Base-by-base conservation (phyloP, 2,329 filamentous ascomycete genomes). In the Colletotrichum ledebouriae region DNA sequence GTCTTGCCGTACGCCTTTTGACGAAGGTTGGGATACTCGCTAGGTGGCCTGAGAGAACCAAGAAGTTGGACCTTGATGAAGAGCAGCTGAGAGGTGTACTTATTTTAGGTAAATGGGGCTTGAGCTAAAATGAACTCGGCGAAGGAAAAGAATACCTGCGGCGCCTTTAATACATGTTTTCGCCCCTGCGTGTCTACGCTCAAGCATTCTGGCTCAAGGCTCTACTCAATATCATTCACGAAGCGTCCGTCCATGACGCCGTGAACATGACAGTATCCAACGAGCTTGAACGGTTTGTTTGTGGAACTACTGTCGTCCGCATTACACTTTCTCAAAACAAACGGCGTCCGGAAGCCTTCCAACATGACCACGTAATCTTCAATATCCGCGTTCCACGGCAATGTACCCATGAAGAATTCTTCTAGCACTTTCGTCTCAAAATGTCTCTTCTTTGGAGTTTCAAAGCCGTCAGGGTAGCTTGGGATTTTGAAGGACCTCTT, bases 331-430 rank as follows among this genome's bases (percentile, higher is more conserved):
- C 78, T 72, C 4, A 80, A 63, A 33, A 78, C 56, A 25, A 77
- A 79, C 6, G 78, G 78, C 1, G 75, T 75, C 50, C 65, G 75
- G 0, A 78, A 78, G 3, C 78, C 78, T 22, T 76, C 73, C 12
- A 80, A 50, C 37, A 80, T 71, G 13, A 72, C 77, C 10, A 80
- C 70, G 1, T 73, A 71, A 60, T 80, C 78, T 2, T 67, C 53
- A 6, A 44, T 25, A 55, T 68, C 53, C 11, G 55, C 60, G 20
- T 63, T 53, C 64, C 64, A 63, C 3, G 59, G 52, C 10, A 67
- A 15, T 12, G 52, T 53, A 11, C 34, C 44, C 37, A 58, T 63
- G 29, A 46, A 63, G 5, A 52, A n/a, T 12, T 42, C 20, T 3
- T 17, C 37, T 15, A 63, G 6, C 10, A 25, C 17, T 25, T 50